phyloP scores from a whole-genome alignment of 441 rosid genomes.

The Corymbia citriodora region DNA sequence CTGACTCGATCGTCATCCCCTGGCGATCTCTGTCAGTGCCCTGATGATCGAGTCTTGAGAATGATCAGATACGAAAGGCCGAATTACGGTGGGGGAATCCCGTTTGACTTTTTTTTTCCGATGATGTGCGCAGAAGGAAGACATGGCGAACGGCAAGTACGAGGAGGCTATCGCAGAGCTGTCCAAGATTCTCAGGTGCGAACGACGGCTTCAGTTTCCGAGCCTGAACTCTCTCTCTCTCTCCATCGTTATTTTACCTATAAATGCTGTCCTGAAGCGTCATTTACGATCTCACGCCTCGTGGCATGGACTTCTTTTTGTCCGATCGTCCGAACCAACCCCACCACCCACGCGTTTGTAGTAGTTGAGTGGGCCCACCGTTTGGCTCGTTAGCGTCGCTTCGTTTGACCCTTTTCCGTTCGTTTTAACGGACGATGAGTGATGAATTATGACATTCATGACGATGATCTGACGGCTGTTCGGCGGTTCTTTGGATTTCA shows the following conservation, averaged over 20 bases:
- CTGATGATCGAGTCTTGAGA: not conserved
- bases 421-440: not conserved
- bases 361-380: not conserved
- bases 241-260: not conserved
- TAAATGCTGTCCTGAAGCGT: not conserved
- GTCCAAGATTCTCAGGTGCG: constrained; percentile 70
- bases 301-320: not conserved
- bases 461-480: not conserved
- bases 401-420: not conserved
- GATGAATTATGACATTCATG: not conserved
- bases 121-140: constrained; percentile 25
- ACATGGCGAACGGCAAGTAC: constrained; percentile 57
- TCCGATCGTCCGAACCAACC: not conserved
- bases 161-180: constrained; percentile 73
- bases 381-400: not conserved
- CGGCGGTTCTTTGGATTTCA: constrained; percentile 17
- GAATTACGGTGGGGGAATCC: not conserved
- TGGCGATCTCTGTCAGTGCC: not conserved
- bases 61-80: not conserved
- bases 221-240: not conserved
- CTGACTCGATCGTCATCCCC: not conserved
- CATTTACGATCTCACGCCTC: not conserved
- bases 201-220: not conserved
- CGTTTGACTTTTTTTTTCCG: not conserved
- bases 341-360: not conserved